These are phyloP conservation scores for Fraxinus sp. DNA, from an alignment of 305 asterid species.

Conservation along the genomic window DNA sequence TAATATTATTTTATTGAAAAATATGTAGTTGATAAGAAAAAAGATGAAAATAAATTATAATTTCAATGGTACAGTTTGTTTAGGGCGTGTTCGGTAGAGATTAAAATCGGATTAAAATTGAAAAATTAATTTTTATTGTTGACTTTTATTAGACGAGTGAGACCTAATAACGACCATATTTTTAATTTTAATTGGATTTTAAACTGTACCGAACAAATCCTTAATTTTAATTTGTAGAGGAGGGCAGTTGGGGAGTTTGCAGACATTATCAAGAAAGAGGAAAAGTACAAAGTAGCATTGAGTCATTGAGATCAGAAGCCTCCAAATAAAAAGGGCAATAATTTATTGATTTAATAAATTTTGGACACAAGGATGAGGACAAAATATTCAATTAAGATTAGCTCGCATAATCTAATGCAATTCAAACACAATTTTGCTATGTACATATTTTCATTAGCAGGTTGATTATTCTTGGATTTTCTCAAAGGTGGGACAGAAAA, in stretches of 20 bases:
- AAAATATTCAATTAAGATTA: not conserved
- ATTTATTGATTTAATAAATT: not conserved
- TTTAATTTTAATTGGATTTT: too few relatives aligned
- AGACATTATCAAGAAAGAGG: not conserved
- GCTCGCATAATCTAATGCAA: not conserved
- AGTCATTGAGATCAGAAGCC: not conserved
- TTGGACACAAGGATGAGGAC: not conserved
- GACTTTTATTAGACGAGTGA: too few relatives aligned
- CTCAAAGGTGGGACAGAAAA: not conserved
- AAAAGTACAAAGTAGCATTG: not conserved
- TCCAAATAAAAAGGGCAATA: not conserved
- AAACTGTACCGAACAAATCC: too few relatives aligned
- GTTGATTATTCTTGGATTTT: not conserved
- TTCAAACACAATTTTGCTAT: not conserved
- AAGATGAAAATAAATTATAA: too few relatives aligned
- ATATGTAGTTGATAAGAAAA: too few relatives aligned
- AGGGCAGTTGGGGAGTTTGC: not conserved
- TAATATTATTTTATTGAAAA: too few relatives aligned
- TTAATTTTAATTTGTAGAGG: not conserved
- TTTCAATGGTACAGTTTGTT: not conserved
- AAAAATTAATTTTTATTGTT: too few relatives aligned
- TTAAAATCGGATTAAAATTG: too few relatives aligned
- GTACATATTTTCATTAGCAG: not conserved
- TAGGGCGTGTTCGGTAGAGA: too few relatives aligned
- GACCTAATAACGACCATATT: too few relatives aligned